Evolutionary conservation across 2,329 filamentous ascomycete genomes (phyloP).

Genomic region (Fusarium anguioides): DNA sequence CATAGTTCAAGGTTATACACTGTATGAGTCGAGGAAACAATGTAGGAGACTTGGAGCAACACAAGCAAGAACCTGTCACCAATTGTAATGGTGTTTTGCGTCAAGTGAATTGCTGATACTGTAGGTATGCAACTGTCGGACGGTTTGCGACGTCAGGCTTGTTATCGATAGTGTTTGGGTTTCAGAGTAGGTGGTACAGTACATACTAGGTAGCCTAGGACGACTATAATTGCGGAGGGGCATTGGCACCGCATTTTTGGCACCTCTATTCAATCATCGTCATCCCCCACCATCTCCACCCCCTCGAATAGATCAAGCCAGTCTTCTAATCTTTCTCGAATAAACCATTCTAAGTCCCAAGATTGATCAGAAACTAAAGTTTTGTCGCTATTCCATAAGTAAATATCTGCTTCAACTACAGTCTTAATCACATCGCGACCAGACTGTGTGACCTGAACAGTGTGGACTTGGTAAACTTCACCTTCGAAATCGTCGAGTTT

Average conservation of each 20-base stretch:
- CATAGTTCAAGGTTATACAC: constrained; percentile 49
- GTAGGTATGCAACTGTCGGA: constrained; percentile 9
- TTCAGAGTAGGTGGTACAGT: neutral
- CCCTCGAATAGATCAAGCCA: constrained; percentile 45
- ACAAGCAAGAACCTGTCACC: neutral
- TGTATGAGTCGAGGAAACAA: neutral
- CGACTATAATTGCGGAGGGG: too few relatives aligned
- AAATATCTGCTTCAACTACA: constrained; percentile 46
- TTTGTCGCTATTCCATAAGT: constrained; percentile 45
- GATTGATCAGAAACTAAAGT: constrained; percentile 27
- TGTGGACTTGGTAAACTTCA: constrained; percentile 32
- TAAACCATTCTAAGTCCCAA: constrained; percentile 39
- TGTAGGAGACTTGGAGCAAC: neutral
- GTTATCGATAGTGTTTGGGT: constrained; percentile 38
- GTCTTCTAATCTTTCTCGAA: constrained; percentile 37
- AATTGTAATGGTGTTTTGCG: constrained; percentile 6
- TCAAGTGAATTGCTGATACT: constrained; percentile 7
- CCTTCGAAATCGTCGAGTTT: constrained; percentile 51
- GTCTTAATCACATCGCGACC: neutral
- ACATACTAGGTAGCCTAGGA: too few relatives aligned
- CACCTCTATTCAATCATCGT: too few relatives aligned
- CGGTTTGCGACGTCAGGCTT: constrained; percentile 24
- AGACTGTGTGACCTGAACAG: constrained; percentile 9
- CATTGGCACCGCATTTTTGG: too few relatives aligned
- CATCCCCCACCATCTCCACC: constrained; percentile 26